Percentiles rank a stretch among this genome's conserved stretches.
phyloP scores from a whole-genome alignment of 768 basidiomycete species.

The Phanerochaete carnosa region DNA sequence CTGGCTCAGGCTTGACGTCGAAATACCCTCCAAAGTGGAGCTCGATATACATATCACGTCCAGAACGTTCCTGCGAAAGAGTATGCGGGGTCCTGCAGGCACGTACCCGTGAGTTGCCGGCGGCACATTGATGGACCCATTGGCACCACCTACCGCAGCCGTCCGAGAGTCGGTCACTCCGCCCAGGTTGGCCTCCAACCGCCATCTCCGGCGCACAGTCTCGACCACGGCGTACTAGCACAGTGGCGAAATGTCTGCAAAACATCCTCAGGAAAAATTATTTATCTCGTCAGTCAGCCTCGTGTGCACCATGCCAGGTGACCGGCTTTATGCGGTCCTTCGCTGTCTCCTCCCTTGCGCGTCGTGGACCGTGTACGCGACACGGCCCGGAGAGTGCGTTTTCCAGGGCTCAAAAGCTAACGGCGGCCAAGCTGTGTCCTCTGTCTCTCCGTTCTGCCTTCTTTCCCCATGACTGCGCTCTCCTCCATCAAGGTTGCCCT shows the following conservation, averaged over 20 bases:
- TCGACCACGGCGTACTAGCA: not conserved
- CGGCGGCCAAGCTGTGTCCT: not conserved
- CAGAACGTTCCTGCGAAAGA: not conserved
- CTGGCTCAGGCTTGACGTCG: not conserved
- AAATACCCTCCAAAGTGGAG: not conserved
- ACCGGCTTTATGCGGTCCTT: not conserved
- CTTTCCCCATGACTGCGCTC: not conserved
- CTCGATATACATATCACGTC: not conserved
- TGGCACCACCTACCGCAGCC: not conserved
- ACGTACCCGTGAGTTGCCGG: not conserved
- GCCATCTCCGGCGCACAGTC: not conserved
- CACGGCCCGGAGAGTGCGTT: not conserved
- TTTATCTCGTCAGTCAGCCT: not conserved
- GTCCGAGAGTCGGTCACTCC: too few species aligned
- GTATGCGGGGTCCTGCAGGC: not conserved
- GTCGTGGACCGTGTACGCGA: not conserved
- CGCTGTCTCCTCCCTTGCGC: not conserved
- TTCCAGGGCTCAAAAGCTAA: not conserved
- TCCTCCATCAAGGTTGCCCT: slow-evolving; percentile 27
- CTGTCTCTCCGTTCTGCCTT: not conserved
- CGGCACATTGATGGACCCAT: not conserved
- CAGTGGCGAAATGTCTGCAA: not conserved
- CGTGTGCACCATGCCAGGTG: not conserved
- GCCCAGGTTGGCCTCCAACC: not conserved
- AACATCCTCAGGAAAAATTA: not conserved